These are phyloP conservation scores for Xylariaceae sp. DNA, from an alignment of 2,329 filamentous ascomycete species.

Conservation along the genomic window DNA sequence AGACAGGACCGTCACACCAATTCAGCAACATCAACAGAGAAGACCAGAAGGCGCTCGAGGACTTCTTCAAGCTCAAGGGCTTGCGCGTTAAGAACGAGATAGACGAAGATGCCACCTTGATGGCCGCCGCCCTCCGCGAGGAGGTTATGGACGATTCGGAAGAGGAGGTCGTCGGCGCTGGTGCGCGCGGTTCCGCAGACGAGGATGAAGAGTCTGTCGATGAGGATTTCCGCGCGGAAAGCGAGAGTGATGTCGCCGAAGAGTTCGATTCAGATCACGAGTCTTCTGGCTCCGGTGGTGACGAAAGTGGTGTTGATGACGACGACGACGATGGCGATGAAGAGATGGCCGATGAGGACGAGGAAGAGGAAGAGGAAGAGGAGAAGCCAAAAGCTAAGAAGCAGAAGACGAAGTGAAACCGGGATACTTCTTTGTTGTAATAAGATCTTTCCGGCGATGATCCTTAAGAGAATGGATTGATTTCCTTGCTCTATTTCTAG, in stretches of 20 bases:
- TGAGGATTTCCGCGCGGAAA: slow-evolving; percentile 91
- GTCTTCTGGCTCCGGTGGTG: slow-evolving; percentile 70
- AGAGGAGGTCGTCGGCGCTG: slow-evolving; percentile 68
- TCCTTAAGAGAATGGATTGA: too few species aligned
- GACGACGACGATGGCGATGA: slow-evolving; percentile 43
- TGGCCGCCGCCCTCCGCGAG: slow-evolving; percentile 79
- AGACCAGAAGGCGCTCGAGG: slow-evolving; percentile 93
- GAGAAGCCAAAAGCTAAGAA: slow-evolving; percentile 39
- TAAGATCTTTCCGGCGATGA: too few species aligned
- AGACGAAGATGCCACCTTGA: slow-evolving; percentile 79
- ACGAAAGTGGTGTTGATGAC: slow-evolving; percentile 57
- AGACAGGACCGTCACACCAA: slow-evolving; percentile 84
- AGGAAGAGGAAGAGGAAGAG: slow-evolving; percentile 39
- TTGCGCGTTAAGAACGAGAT: slow-evolving; percentile 98
- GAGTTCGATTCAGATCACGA: slow-evolving; percentile 92
- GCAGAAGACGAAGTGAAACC: slow-evolving; percentile 18
- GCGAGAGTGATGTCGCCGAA: slow-evolving; percentile 92
- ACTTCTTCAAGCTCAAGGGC: slow-evolving; percentile 94
- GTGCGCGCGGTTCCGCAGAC: slow-evolving; percentile 81
- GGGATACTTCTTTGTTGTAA: too few species aligned
- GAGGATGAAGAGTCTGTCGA: slow-evolving; percentile 95
- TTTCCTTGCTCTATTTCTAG: too few species aligned
- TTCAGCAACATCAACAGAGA: slow-evolving; percentile 99
- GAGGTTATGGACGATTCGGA: slow-evolving; percentile 81
- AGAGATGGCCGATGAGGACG: slow-evolving; percentile 30